Percentiles rank a stretch among this genome's conserved stretches.
phyloP scores from a whole-genome alignment of 495 filamentous ascomycete species.

The Venustampulla echinocandica region DNA sequence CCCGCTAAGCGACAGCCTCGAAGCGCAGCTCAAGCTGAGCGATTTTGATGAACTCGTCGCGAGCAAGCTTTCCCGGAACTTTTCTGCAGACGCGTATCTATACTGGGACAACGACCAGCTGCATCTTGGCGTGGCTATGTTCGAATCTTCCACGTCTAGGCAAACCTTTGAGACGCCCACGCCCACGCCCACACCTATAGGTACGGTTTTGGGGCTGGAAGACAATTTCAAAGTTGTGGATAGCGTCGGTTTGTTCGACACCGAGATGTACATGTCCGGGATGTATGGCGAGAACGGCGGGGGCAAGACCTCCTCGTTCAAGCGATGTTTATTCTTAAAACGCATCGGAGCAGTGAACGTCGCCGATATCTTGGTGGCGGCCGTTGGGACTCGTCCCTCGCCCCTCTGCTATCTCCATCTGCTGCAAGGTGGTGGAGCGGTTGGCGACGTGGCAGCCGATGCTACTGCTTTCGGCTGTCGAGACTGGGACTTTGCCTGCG shows the following conservation, averaged over 20 bases:
- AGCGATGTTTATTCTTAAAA: conserved; percentile 55
- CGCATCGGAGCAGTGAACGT: conserved; percentile 35
- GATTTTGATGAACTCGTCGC: conserved; percentile 39
- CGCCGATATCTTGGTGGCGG: conserved; percentile 32
- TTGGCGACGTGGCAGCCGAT: conserved; percentile 37
- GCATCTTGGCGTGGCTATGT: conserved; percentile 46
- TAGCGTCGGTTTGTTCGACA: conserved; percentile 44
- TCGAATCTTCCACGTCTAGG: conserved; percentile 33
- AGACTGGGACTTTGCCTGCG: conserved; percentile 57
- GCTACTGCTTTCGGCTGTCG: conserved; percentile 54
- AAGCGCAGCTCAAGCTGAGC: conserved; percentile 31
- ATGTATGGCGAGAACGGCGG: conserved; percentile 53
- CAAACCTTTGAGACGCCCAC: conserved; percentile 21
- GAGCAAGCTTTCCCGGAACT: conserved; percentile 32
- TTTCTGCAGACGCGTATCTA: conserved; percentile 50
- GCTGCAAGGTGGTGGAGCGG: conserved; percentile 49
- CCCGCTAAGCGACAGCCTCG: conserved; percentile 32
- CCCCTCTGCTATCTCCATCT: conserved; percentile 55
- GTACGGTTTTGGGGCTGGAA: conserved; percentile 31
- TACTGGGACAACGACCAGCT: conserved; percentile 41
- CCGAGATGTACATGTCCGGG: conserved; percentile 52
- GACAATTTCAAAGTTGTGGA: conserved; percentile 34
- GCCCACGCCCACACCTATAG: conserved; percentile 9
- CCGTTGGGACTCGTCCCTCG: conserved; percentile 43
- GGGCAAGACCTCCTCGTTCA: conserved; percentile 55